Conservation (phyloP, 164 flowering plant genomes). For the Tetracentron sinense region DNA sequence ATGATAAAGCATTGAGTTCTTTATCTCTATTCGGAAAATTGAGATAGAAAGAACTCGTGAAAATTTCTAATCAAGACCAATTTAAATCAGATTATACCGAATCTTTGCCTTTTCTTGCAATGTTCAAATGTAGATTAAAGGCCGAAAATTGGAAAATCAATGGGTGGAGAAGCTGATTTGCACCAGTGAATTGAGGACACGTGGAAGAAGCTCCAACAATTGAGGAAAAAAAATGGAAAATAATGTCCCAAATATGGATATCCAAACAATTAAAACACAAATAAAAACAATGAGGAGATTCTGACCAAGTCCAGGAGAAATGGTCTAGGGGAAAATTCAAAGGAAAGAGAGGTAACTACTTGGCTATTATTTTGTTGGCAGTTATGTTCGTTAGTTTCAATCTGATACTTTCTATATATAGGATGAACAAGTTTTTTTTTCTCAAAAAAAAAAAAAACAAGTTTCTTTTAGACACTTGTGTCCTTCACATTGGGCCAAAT, state of each 20-base stretch:
- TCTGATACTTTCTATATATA: no score
- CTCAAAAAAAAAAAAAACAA: no score
- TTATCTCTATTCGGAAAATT: constrained; percentile 4
- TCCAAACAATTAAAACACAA: background rate
- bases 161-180: constrained; percentile 4
- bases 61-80: background rate
- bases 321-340: background rate
- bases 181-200: constrained; percentile 11
- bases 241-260: background rate
- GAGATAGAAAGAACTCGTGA: constrained; percentile 11
- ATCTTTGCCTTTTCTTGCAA: constrained; percentile 2
- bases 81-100: constrained; percentile 11
- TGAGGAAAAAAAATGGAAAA: background rate
- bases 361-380: constrained; percentile 12
- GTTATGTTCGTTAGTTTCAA: constrained; percentile 4
- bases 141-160: constrained; percentile 2
- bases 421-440: no score
- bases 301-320: constrained; percentile 6
- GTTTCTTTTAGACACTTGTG: no score
- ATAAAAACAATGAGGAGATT: background rate
- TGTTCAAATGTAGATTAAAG: background rate
- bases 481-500: no score
- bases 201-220: constrained; percentile 6
- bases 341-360: background rate
- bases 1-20: no score